Evolutionary conservation across 225 moss, liverwort and hornwort species (phyloP).

Genomic region (Thuidium tamariscinum): DNA sequence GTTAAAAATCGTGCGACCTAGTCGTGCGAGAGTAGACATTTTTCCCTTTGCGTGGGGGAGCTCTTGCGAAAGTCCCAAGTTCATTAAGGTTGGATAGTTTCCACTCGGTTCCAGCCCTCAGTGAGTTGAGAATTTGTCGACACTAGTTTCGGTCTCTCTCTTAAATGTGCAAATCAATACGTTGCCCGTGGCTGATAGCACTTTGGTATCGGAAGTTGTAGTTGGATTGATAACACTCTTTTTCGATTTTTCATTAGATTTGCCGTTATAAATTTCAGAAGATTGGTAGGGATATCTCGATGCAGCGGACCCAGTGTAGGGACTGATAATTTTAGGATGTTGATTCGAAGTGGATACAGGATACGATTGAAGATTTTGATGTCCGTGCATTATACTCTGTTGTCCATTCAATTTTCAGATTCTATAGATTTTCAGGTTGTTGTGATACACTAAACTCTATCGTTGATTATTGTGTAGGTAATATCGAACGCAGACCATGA

Average conservation of each 20-base stretch:
- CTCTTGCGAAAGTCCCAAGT: neutral
- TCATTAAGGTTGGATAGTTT: neutral
- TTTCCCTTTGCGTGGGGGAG: neutral
- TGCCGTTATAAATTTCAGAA: neutral
- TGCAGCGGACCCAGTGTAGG: neutral
- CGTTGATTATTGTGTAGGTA: neutral
- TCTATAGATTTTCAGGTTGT: neutral
- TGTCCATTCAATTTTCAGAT: neutral
- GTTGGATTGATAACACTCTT: neutral
- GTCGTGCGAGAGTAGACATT: neutral
- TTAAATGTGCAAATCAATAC: neutral
- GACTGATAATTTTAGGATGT: neutral
- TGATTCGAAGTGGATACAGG: neutral
- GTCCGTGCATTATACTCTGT: neutral
- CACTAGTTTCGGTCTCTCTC: neutral
- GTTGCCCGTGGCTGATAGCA: neutral
- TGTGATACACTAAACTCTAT: neutral
- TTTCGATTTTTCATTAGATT: neutral
- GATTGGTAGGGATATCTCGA: neutral
- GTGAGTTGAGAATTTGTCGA: neutral
- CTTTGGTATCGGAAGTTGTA: neutral
- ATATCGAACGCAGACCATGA: neutral
- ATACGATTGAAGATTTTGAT: neutral
- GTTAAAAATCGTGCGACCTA: no score
- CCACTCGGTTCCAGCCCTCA: neutral